phyloP scores from a whole-genome alignment of 345 rosid species.

The Murraya paniculata region DNA sequence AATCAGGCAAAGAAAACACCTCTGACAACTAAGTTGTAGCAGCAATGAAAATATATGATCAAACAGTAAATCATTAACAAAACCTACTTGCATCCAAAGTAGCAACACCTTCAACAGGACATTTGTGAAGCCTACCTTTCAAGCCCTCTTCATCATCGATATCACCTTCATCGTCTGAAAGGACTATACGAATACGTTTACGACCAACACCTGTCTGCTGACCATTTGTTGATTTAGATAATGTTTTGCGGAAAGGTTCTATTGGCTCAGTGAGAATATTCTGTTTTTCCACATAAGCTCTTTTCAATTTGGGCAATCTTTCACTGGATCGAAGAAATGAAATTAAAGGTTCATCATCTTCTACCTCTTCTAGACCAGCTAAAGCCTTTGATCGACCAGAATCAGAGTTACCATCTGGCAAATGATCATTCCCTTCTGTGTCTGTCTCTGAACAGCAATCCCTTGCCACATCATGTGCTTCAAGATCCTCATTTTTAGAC shows the following conservation, averaged over 20 bases:
- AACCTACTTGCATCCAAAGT: conserved; percentile 54
- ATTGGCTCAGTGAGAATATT: conserved; percentile 28
- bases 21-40: conserved; percentile 14
- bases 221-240: conserved; percentile 37
- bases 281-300: conserved; percentile 19
- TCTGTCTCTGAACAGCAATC: conserved; percentile 90
- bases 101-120: conserved; percentile 39
- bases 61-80: conserved; percentile 15
- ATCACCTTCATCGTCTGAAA: conserved; percentile 90
- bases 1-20: conserved; percentile 15
- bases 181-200: conserved; percentile 64
- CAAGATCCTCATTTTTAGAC: conserved; percentile 34
- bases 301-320: conserved; percentile 32
- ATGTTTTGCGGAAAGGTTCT: conserved; percentile 31
- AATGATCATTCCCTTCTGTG: conserved; percentile 60
- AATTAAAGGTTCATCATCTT: conserved; percentile 64
- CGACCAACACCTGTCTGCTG: conserved; percentile 54
- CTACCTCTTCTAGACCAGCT: conserved; percentile 37
- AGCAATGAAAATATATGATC: conserved; percentile 5
- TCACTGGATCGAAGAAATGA: conserved; percentile 50
- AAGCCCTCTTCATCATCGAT: conserved; percentile 36
- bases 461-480: conserved; percentile 25
- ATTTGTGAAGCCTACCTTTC: conserved; percentile 25
- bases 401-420: conserved; percentile 41
- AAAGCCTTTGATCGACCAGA: conserved; percentile 29